phyloP scores from a whole-genome alignment of 305 asterid genomes.

The Fraxinus floribunda region DNA sequence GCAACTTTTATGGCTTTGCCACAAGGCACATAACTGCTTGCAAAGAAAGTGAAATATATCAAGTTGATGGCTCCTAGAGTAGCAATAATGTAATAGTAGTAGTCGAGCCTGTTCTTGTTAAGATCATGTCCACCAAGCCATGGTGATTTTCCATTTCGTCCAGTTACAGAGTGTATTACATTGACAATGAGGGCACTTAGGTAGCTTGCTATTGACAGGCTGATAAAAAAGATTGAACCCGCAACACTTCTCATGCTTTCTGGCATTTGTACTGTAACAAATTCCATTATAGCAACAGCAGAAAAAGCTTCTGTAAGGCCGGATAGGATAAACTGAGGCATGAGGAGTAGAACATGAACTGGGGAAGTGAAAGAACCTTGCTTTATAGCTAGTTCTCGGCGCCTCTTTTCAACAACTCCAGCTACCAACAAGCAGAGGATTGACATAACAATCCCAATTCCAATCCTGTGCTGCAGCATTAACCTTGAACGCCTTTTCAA shows the following conservation, averaged over 20 bases:
- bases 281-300: constrained; percentile 70
- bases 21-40: not conserved
- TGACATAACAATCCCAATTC: constrained; percentile 55
- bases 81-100: constrained; percentile 58
- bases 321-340: constrained; percentile 66
- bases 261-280: constrained; percentile 58
- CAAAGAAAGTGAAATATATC: constrained; percentile 35
- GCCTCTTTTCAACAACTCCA: constrained; percentile 47
- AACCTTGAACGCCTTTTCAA: constrained; percentile 42
- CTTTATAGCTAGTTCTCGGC: constrained; percentile 42
- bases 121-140: constrained; percentile 81
- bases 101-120: constrained; percentile 56
- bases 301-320: constrained; percentile 79
- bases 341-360: constrained; percentile 39
- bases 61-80: constrained; percentile 46
- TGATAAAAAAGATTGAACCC: constrained; percentile 33
- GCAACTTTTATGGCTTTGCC: not conserved
- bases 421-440: constrained; percentile 62
- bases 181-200: constrained; percentile 59
- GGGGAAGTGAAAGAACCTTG: constrained; percentile 41
- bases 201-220: constrained; percentile 56
- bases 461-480: constrained; percentile 39
- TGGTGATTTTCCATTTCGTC: constrained; percentile 28
- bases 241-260: constrained; percentile 70
- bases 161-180: constrained; percentile 35